These are phyloP conservation scores for Excoecaria cochinchinensis DNA, from an alignment of 345 rosid species.

Conservation along the genomic window DNA sequence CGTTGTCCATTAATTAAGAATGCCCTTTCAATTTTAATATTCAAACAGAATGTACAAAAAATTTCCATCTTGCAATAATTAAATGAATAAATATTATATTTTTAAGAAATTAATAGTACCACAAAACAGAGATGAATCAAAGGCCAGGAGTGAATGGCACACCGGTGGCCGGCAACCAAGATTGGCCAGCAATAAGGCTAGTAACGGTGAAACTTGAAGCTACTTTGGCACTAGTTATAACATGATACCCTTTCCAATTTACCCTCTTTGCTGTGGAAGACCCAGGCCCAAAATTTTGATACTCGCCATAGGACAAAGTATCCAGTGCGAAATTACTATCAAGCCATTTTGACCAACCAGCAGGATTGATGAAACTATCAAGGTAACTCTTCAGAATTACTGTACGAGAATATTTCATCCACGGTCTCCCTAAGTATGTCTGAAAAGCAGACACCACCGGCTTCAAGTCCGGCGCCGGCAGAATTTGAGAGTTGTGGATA, in stretches of 20 bases:
- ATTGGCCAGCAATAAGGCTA: constrained; percentile 27
- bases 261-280: constrained; percentile 47
- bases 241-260: constrained; percentile 47
- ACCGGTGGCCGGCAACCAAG: constrained; percentile 33
- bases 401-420: constrained; percentile 69
- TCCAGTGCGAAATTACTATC: constrained; percentile 31
- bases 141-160: constrained; percentile 31
- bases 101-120: neutral
- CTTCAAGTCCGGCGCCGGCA: constrained; percentile 57
- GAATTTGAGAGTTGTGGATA: constrained; percentile 57
- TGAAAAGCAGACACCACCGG: constrained; percentile 41
- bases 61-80: neutral
- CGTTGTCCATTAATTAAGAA: too few relatives aligned
- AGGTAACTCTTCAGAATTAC: constrained; percentile 51
- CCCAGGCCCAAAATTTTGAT: constrained; percentile 47
- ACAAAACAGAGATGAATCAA: neutral
- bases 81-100: neutral
- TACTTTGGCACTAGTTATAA: constrained; percentile 16
- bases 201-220: constrained; percentile 28
- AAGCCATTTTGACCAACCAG: constrained; percentile 56
- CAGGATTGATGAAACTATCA: constrained; percentile 46
- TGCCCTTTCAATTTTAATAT: too few relatives aligned
- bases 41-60: neutral
- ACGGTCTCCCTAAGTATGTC: constrained; percentile 75
- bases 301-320: constrained; percentile 48